Evolutionary conservation across 768 basidiomycete genomes (phyloP).

Genomic region (Termitomyces sp.): DNA sequence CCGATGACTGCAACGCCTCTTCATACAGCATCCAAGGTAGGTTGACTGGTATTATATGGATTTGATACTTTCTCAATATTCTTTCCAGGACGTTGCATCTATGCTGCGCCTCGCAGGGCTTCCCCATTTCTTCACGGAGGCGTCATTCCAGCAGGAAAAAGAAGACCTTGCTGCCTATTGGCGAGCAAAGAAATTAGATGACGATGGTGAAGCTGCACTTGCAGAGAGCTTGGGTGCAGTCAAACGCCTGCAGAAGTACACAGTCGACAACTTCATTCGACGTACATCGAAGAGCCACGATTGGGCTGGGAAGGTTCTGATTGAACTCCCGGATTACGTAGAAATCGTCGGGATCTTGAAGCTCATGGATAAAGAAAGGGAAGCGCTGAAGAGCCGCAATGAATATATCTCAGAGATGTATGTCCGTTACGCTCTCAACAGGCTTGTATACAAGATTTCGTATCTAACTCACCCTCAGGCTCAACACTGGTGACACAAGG

Average conservation of each 20-base stretch:
- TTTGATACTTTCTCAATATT: constrained; percentile 4
- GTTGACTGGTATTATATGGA: constrained; percentile 18
- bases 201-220: not conserved
- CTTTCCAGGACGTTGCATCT: constrained; percentile 23
- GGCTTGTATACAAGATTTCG: too few species aligned
- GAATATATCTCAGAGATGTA: not conserved
- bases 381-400: not conserved
- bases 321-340: not conserved
- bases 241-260: constrained; percentile 4
- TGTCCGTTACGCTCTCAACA: not conserved
- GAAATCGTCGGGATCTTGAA: not conserved
- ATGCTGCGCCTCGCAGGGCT: constrained; percentile 18
- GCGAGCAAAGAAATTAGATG: constrained; percentile 18
- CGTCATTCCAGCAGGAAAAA: not conserved
- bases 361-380: not conserved
- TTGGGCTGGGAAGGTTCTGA: not conserved
- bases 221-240: not conserved
- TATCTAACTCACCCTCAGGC: not conserved
- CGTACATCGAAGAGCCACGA: not conserved
- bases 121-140: constrained; percentile 6
- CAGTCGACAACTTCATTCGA: not conserved
- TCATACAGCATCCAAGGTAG: constrained; percentile 19
- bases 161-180: not conserved
- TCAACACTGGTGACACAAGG: not conserved
- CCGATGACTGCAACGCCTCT: constrained; percentile 22